A percentile compares a stretch with the other conserved stretches of the same genome.
These are phyloP conservation scores for Ceratocystis papillata DNA, from an alignment of 2,329 filamentous ascomycete species.

Conservation along the genomic window DNA sequence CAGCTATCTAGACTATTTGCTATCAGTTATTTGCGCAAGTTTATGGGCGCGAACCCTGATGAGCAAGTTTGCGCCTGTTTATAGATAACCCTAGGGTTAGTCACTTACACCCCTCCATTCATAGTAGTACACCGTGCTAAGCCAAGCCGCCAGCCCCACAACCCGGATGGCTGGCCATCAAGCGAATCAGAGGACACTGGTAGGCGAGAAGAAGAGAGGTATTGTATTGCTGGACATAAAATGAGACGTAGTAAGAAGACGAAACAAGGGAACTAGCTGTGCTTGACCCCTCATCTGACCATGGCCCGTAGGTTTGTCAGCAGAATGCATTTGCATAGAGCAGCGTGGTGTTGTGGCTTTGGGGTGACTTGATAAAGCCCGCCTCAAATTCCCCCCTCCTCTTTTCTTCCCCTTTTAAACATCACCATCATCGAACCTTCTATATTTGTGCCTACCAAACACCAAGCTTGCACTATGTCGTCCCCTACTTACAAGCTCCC, in stretches of 20 bases:
- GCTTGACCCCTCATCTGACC: neutral
- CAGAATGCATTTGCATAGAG: slow-evolving; percentile 3
- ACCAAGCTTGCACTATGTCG: slow-evolving; percentile 10
- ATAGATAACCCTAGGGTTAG: slow-evolving; percentile 21
- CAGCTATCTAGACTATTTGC: neutral
- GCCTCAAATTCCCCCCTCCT: neutral
- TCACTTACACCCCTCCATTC: slow-evolving; percentile 11
- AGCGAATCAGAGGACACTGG: neutral
- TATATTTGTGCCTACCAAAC: neutral
- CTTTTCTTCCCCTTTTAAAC: neutral
- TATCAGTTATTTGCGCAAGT: slow-evolving; percentile 22
- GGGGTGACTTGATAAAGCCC: neutral
- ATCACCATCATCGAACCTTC: neutral
- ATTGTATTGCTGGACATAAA: neutral
- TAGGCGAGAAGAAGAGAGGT: neutral
- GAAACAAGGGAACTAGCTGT: neutral
- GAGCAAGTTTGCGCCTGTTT: slow-evolving; percentile 26
- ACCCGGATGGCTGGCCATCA: slow-evolving; percentile 19
- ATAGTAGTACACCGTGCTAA: neutral
- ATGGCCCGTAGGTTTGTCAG: slow-evolving; percentile 10
- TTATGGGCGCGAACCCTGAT: slow-evolving; percentile 25
- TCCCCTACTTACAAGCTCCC: slow-evolving; percentile 47
- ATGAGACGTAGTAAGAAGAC: neutral
- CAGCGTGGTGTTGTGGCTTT: neutral
- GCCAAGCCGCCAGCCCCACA: neutral